Evolutionary conservation across 2,329 filamentous ascomycete genomes (phyloP).

Genomic region (Nannizziopsis arthrosporioides): DNA sequence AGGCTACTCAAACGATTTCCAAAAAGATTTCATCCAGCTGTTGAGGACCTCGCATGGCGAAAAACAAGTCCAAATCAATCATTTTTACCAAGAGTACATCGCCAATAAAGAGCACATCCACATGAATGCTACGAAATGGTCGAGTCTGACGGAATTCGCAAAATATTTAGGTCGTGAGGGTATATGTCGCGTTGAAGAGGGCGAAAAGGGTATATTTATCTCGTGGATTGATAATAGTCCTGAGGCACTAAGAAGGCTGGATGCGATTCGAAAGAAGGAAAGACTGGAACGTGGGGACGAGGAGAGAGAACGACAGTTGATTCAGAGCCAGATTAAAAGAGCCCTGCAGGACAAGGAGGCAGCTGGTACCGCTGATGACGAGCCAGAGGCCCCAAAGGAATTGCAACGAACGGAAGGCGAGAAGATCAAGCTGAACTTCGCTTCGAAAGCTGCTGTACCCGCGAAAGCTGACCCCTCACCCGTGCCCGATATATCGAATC

Average conservation of each 20-base stretch:
- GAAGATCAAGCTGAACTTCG: slow-evolving; percentile 16
- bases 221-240: slow-evolving; percentile 87
- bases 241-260: slow-evolving; percentile 66
- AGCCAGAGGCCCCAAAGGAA: slow-evolving; percentile 7
- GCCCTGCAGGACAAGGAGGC: slow-evolving; percentile 15
- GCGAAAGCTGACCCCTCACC: background rate
- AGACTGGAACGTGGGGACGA: slow-evolving; percentile 83
- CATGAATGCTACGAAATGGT: slow-evolving; percentile 89
- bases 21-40: slow-evolving; percentile 63
- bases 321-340: slow-evolving; percentile 65
- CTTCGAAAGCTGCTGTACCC: background rate
- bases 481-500: background rate
- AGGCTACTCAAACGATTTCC: slow-evolving; percentile 70
- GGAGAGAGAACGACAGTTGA: slow-evolving; percentile 75
- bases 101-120: slow-evolving; percentile 77
- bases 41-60: slow-evolving; percentile 78
- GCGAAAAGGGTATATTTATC: slow-evolving; percentile 69
- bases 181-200: slow-evolving; percentile 81
- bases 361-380: slow-evolving; percentile 1
- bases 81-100: slow-evolving; percentile 93
- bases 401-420: slow-evolving; percentile 14
- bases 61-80: slow-evolving; percentile 78
- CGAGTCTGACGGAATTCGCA: slow-evolving; percentile 76
- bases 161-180: slow-evolving; percentile 78
- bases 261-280: slow-evolving; percentile 72